A percentile compares a stretch with the other conserved stretches of the same genome.
Conservation (phyloP, 2,329 filamentous ascomycete genomes). For the Ascocoryne sarcoides region DNA sequence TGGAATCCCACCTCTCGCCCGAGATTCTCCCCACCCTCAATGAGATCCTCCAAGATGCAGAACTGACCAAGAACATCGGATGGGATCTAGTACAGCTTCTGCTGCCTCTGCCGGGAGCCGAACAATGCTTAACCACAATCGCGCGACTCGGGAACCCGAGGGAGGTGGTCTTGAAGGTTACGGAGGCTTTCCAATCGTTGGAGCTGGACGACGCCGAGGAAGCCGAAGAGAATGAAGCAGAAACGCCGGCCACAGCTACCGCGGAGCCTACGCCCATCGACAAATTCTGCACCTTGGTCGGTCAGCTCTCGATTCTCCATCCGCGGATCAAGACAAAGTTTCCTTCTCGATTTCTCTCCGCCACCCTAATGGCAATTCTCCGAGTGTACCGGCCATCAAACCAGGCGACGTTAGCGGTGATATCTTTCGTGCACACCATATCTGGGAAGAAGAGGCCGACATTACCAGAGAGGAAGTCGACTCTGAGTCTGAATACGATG, state of each 20-base stretch:
- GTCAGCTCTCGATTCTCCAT: constrained; percentile 65
- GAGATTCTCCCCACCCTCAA: constrained; percentile 60
- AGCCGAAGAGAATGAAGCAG: constrained; percentile 12
- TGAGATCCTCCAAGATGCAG: constrained; percentile 57
- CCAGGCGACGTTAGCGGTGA: constrained; percentile 60
- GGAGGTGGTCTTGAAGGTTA: constrained; percentile 73
- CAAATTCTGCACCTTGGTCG: constrained; percentile 61
- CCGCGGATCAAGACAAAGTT: constrained; percentile 67
- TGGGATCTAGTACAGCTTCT: constrained; percentile 78
- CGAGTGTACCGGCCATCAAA: constrained; percentile 54
- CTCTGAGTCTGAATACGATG: constrained; percentile 40
- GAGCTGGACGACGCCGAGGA: constrained; percentile 35
- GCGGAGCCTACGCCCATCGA: constrained; percentile 22
- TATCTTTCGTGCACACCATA: constrained; percentile 62
- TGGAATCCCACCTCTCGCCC: constrained; percentile 63
- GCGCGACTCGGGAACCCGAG: constrained; percentile 71
- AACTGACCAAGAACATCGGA: constrained; percentile 66
- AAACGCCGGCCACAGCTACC: constrained; percentile 10
- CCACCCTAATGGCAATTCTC: constrained; percentile 64
- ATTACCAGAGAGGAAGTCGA: constrained; percentile 50
- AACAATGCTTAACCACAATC: constrained; percentile 63
- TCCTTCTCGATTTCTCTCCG: constrained; percentile 70
- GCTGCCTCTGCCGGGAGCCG: constrained; percentile 57
- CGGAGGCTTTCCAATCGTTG: constrained; percentile 59
- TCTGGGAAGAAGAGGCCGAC: constrained; percentile 58